phyloP scores from a whole-genome alignment of 441 rosid genomes.

The Syzygium malaccense region DNA sequence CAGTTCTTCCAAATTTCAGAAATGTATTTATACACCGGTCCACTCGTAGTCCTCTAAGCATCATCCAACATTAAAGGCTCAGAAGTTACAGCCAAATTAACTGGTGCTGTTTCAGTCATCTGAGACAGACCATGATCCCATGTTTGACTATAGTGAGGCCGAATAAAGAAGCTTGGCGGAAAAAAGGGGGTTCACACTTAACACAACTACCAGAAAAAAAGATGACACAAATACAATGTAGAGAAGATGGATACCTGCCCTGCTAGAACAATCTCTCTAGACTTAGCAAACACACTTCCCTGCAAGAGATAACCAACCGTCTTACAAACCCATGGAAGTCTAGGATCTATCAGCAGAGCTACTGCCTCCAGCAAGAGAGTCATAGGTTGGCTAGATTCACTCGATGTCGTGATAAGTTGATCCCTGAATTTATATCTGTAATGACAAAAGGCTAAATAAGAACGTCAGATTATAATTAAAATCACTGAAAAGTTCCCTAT shows the following conservation, averaged over 20 bases:
- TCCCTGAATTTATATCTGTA: conserved; percentile 60
- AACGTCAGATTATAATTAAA: neutral
- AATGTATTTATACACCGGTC: neutral
- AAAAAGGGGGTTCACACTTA: neutral
- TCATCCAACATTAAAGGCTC: neutral
- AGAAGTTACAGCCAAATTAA: neutral
- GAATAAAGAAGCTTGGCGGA: neutral
- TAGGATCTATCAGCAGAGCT: conserved; percentile 59
- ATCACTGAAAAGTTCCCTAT: neutral
- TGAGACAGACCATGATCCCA: neutral
- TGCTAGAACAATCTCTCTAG: conserved; percentile 58
- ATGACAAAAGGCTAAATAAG: conserved; percentile 14
- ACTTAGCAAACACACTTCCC: conserved; percentile 44
- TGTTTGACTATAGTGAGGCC: neutral
- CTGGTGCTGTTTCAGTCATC: neutral
- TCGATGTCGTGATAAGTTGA: conserved; percentile 38
- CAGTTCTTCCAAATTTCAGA: neutral
- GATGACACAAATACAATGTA: neutral
- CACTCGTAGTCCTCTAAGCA: neutral
- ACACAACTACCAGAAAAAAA: neutral
- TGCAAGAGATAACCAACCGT: conserved; percentile 56
- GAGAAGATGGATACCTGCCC: conserved; percentile 43
- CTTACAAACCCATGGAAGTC: conserved; percentile 92
- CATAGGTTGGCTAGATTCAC: conserved; percentile 35
- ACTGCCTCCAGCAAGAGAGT: conserved; percentile 63